Conservation (phyloP, 768 basidiomycete species). For the Serendipita vermifera region DNA sequence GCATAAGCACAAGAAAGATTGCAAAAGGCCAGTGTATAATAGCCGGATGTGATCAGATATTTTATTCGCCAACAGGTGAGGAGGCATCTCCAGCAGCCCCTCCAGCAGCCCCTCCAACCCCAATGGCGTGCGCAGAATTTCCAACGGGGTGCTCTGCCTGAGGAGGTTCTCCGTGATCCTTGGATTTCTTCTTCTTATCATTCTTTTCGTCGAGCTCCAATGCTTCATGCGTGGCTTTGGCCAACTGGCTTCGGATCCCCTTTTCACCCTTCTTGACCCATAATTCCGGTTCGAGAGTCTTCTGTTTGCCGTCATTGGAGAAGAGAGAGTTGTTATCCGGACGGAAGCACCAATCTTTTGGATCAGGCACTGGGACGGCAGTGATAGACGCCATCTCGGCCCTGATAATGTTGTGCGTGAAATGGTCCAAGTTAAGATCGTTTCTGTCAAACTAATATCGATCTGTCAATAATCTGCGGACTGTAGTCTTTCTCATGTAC, state of each 20-base stretch:
- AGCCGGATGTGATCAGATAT: too few relatives aligned
- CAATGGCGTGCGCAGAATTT: too few relatives aligned
- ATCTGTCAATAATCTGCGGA: background rate
- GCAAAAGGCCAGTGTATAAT: too few relatives aligned
- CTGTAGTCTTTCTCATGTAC: background rate
- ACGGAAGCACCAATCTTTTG: background rate
- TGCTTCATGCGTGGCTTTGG: background rate
- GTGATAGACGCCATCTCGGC: background rate
- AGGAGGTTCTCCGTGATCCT: too few relatives aligned
- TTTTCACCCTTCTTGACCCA: background rate
- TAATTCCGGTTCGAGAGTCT: background rate
- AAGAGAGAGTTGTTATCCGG: background rate
- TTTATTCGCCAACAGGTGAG: too few relatives aligned
- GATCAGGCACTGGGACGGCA: background rate
- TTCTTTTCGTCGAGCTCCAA: background rate
- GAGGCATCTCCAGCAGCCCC: slow-evolving; percentile 4
- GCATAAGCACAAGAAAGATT: too few relatives aligned
- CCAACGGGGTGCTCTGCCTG: too few relatives aligned
- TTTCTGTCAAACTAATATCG: slow-evolving; percentile 49
- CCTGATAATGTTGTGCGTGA: slow-evolving; percentile 57
- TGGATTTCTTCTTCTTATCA: background rate
- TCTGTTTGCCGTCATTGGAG: background rate
- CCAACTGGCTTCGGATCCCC: background rate
- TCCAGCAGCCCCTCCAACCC: background rate
- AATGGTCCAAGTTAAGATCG: slow-evolving; percentile 59